phyloP scores from a whole-genome alignment of 441 rosid species.

The Bocquillonia castaneifolia region DNA sequence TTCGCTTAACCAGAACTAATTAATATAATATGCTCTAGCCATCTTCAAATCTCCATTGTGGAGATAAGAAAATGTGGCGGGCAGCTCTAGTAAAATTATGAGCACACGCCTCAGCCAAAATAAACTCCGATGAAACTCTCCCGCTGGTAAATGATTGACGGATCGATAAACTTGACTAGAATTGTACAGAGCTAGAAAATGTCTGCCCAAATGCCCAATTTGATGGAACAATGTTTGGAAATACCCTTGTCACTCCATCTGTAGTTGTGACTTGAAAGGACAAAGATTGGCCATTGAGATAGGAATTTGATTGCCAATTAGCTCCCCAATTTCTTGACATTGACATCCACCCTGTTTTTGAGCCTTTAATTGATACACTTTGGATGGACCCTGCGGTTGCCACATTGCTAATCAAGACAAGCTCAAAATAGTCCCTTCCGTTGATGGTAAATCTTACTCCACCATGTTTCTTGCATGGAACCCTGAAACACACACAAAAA shows the following conservation, averaged over 20 bases:
- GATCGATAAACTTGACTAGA: slow-evolving; percentile 20
- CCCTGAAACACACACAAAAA: slow-evolving; percentile 30
- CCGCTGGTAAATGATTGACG: too few relatives aligned
- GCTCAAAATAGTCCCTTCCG: slow-evolving; percentile 62
- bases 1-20: background rate
- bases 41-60: background rate
- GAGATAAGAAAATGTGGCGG: slow-evolving; percentile 38
- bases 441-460: slow-evolving; percentile 65
- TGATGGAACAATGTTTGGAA: slow-evolving; percentile 42
- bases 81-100: slow-evolving; percentile 51
- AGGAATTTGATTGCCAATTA: slow-evolving; percentile 55
- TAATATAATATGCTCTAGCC: background rate
- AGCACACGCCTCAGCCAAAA: slow-evolving; percentile 73
- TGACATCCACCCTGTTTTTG: slow-evolving; percentile 50
- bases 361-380: slow-evolving; percentile 48
- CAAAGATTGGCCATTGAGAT: slow-evolving; percentile 50
- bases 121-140: slow-evolving; percentile 18
- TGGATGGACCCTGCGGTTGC: slow-evolving; percentile 54
- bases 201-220: slow-evolving; percentile 62
- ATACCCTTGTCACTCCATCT: slow-evolving; percentile 43
- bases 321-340: slow-evolving; percentile 71
- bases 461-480: slow-evolving; percentile 60
- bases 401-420: slow-evolving; percentile 52
- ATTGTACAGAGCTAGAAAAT: slow-evolving; percentile 54
- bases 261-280: slow-evolving; percentile 49